These are phyloP conservation scores for Cordyceps cicadae DNA, from an alignment of 2,329 filamentous ascomycete species.

Conservation along the genomic window DNA sequence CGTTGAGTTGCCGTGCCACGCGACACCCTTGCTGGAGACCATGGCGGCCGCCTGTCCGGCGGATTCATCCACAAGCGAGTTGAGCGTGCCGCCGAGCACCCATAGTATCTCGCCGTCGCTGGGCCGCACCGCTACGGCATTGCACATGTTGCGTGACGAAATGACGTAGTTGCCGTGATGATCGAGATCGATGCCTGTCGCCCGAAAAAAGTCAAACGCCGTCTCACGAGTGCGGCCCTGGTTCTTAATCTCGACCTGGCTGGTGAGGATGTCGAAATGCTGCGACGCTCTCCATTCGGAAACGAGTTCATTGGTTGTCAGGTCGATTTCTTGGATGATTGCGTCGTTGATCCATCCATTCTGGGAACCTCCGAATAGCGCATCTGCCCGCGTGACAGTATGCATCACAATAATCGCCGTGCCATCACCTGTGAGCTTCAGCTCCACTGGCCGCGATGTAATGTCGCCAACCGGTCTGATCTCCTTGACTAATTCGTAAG, in stretches of 20 bases:
- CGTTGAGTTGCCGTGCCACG: slow-evolving; percentile 34
- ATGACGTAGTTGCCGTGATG: slow-evolving; percentile 40
- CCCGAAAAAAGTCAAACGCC: slow-evolving; percentile 49
- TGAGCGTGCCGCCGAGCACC: slow-evolving; percentile 42
- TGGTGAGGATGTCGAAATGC: slow-evolving; percentile 20
- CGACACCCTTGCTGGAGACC: slow-evolving; percentile 30
- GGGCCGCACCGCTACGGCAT: slow-evolving; percentile 37
- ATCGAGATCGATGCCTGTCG: slow-evolving; percentile 49
- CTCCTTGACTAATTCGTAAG: slow-evolving; percentile 22
- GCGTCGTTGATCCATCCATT: slow-evolving; percentile 25
- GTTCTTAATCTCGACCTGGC: slow-evolving; percentile 13
- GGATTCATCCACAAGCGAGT: slow-evolving; percentile 42
- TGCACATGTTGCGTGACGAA: slow-evolving; percentile 41
- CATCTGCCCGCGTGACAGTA: slow-evolving; percentile 20
- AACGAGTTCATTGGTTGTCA: slow-evolving; percentile 38
- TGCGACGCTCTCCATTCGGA: slow-evolving; percentile 37
- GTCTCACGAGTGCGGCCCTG: slow-evolving; percentile 16
- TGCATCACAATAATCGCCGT: slow-evolving; percentile 34
- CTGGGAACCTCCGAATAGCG: slow-evolving; percentile 18
- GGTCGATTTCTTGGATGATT: slow-evolving; percentile 38
- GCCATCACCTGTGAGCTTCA: slow-evolving; percentile 30
- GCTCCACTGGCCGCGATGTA: slow-evolving; percentile 28
- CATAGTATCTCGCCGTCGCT: slow-evolving; percentile 27
- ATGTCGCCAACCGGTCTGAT: slow-evolving; percentile 18
- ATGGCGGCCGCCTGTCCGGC: slow-evolving; percentile 49